Evolutionary conservation across 2,329 filamentous ascomycete species (phyloP).

Genomic region (Neonectria punicea): DNA sequence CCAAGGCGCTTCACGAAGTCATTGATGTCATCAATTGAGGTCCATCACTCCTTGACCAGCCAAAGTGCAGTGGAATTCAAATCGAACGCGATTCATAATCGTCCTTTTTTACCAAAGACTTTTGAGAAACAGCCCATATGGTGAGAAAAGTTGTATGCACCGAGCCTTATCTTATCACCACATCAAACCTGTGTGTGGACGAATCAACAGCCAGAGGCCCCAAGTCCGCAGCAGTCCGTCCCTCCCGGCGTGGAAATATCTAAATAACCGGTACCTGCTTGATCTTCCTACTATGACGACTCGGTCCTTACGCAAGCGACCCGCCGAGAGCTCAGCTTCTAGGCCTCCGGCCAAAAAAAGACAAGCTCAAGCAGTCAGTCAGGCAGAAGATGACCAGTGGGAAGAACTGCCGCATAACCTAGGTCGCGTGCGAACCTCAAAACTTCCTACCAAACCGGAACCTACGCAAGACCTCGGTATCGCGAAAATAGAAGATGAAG

Average conservation of each 20-base stretch:
- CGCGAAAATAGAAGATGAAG: neutral
- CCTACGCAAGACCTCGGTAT: neutral
- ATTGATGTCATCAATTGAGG: neutral
- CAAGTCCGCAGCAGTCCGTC: constrained; percentile 21
- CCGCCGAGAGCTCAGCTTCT: neutral
- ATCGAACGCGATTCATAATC: neutral
- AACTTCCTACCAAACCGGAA: neutral
- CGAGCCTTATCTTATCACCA: neutral
- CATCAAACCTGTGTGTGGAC: neutral
- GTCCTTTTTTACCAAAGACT: no score
- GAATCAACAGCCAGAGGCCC: neutral
- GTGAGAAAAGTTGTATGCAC: neutral
- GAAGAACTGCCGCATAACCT: constrained; percentile 20
- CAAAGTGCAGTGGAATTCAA: neutral
- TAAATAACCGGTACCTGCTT: no score
- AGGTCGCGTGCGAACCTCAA: constrained; percentile 6
- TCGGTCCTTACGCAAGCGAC: constrained; percentile 11
- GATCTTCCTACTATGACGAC: constrained; percentile 4
- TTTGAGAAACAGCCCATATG: neutral
- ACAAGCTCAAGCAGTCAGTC: neutral
- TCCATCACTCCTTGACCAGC: neutral
- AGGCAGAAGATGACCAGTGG: neutral
- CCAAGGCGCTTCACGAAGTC: neutral
- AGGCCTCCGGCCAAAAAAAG: neutral
- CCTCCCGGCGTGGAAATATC: neutral